Evolutionary conservation across 2,329 filamentous ascomycete genomes (phyloP).

Genomic region (Cytospora schulzeri): DNA sequence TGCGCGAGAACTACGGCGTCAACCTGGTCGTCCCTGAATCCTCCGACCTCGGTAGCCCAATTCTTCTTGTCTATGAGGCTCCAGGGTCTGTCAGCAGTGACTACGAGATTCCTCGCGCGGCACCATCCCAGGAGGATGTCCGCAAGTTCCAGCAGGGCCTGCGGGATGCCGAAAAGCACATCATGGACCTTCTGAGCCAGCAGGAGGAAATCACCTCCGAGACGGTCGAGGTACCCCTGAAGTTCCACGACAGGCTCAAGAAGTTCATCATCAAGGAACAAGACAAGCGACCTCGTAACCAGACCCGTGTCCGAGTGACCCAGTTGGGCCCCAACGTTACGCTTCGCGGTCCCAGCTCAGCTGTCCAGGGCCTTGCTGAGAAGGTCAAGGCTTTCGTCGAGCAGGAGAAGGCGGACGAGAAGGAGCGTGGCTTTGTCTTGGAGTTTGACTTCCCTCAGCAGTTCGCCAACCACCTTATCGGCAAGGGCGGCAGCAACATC

Average conservation of each 20-base stretch:
- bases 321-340: constrained; percentile 64
- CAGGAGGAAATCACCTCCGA: constrained; percentile 57
- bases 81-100: constrained; percentile 47
- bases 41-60: constrained; percentile 58
- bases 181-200: constrained; percentile 58
- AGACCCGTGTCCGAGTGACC: constrained; percentile 63
- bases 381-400: constrained; percentile 81
- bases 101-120: constrained; percentile 58
- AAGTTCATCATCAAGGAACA: constrained; percentile 68
- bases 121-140: constrained; percentile 54
- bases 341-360: constrained; percentile 74
- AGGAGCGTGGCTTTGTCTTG: constrained; percentile 84
- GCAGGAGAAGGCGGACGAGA: constrained; percentile 88
- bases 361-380: constrained; percentile 69
- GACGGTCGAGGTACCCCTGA: constrained; percentile 60
- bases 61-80: constrained; percentile 77
- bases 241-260: constrained; percentile 65
- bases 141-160: constrained; percentile 57
- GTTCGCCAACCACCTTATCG: constrained; percentile 82
- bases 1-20: constrained; percentile 72
- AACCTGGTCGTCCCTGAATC: constrained; percentile 71
- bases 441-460: constrained; percentile 95
- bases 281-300: constrained; percentile 54
- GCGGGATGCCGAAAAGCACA: constrained; percentile 57
- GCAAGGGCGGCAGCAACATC: constrained; percentile 68